phyloP scores from a whole-genome alignment of 2,329 filamentous ascomycete species.

The Phyllosticta citribraziliensis region DNA sequence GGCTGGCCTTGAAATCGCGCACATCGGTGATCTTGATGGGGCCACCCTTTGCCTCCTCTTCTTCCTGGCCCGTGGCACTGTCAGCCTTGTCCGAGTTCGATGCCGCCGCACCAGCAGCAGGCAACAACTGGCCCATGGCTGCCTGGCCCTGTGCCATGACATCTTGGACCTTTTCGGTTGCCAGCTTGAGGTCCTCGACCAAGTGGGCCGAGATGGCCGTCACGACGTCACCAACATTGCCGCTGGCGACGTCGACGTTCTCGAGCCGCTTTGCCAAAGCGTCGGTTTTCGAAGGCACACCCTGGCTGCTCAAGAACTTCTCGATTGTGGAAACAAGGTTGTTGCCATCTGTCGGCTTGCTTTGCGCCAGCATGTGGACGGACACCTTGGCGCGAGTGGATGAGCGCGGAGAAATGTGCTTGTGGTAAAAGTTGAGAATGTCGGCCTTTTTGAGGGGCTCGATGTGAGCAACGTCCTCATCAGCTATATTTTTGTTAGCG shows the following conservation, averaged over 20 bases:
- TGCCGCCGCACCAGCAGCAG: conserved; percentile 20
- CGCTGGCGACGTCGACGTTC: conserved; percentile 34
- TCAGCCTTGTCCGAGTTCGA: conserved; percentile 17
- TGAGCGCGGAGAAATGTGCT: conserved; percentile 67
- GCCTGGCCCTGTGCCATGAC: conserved; percentile 42
- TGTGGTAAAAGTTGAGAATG: conserved; percentile 67
- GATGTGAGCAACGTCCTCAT: conserved; percentile 67
- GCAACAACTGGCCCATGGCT: conserved; percentile 36
- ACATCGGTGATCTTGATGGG: conserved; percentile 66
- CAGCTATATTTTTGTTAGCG: conserved; percentile 38
- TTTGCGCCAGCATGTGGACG: conserved; percentile 72
- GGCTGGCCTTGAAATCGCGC: conserved; percentile 64
- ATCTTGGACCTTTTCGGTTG: conserved; percentile 39
- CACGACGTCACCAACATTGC: conserved; percentile 39
- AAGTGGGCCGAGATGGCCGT: conserved; percentile 42
- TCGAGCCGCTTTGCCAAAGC: conserved; percentile 36
- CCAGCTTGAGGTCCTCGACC: conserved; percentile 32
- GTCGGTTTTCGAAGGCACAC: conserved; percentile 33
- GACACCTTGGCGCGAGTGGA: conserved; percentile 68
- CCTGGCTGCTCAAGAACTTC: conserved; percentile 39
- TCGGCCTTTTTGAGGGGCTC: conserved; percentile 67
- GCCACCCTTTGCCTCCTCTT: conserved; percentile 17
- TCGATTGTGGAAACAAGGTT: conserved; percentile 27
- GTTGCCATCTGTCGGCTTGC: conserved; percentile 29
- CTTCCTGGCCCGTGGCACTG: conserved; percentile 34